Evolutionary conservation across 441 rosid species (phyloP).

Genomic region (Geranium incanum): DNA sequence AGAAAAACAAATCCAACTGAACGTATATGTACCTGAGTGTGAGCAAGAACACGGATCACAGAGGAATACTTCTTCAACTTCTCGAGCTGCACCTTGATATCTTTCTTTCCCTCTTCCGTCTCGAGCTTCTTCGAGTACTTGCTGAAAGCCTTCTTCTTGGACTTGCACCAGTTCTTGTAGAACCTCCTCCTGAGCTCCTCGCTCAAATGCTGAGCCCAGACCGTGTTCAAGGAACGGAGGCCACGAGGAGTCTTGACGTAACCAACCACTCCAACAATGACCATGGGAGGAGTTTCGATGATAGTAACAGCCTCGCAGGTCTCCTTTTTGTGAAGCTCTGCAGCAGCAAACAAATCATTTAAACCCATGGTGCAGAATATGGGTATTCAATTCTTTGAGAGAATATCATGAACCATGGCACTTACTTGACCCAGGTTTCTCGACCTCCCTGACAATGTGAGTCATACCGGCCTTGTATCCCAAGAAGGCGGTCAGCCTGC

Average conservation of each 20-base stretch:
- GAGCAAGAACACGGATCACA: conserved; percentile 75
- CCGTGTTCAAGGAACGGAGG: conserved; percentile 72
- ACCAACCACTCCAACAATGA: no score
- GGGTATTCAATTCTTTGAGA: neutral
- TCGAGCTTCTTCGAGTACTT: conserved; percentile 58
- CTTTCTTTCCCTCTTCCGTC: conserved; percentile 64
- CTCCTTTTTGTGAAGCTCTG: conserved; percentile 90
- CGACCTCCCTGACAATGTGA: conserved; percentile 87
- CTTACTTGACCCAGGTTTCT: conserved; percentile 93
- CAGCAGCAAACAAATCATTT: neutral
- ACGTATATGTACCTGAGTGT: conserved; percentile 52
- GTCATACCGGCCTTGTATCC: conserved; percentile 98
- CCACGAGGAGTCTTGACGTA: conserved; percentile 28
- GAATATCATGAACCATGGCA: neutral
- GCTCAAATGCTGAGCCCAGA: conserved; percentile 89
- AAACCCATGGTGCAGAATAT: no score
- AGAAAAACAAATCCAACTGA: no score
- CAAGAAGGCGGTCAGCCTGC: conserved; percentile 77
- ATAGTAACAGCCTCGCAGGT: conserved; percentile 86
- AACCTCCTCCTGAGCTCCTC: conserved; percentile 83
- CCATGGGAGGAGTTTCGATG: conserved; percentile 31
- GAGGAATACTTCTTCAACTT: conserved; percentile 71
- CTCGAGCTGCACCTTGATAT: conserved; percentile 61
- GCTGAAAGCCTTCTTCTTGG: conserved; percentile 27
- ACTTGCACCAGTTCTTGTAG: neutral